These are phyloP conservation scores for Tanacetum coccineum DNA, from an alignment of 129 eudicot species.

Conservation along the genomic window DNA sequence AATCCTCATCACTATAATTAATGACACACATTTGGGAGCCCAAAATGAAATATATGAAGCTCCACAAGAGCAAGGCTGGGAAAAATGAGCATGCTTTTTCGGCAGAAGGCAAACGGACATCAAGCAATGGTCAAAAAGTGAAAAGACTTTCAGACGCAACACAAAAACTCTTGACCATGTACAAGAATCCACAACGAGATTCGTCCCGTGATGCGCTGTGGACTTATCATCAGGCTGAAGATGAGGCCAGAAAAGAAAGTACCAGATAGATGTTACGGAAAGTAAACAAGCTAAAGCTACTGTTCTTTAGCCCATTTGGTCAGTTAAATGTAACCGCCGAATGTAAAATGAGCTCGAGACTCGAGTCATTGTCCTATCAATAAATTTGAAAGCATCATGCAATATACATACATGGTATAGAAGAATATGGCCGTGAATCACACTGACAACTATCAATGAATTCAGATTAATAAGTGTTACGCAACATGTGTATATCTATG, in stretches of 20 bases:
- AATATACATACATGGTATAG: not conserved
- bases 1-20: not conserved
- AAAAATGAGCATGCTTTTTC: constrained; percentile 10
- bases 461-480: not conserved
- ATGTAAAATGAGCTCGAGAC: not conserved
- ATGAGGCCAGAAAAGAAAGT: constrained; percentile 10
- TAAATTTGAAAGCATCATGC: not conserved
- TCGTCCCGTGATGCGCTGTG: constrained; percentile 21
- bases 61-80: constrained; percentile 16
- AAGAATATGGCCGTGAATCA: not conserved
- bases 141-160: constrained; percentile 24
- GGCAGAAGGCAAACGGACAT: not conserved
- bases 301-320: not conserved
- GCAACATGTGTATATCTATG: not conserved
- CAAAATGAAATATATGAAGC: constrained; percentile 27
- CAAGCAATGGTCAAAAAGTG: constrained; percentile 20
- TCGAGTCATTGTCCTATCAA: constrained; percentile 7
- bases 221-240: not conserved
- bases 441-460: too few relatives aligned
- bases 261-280: not conserved
- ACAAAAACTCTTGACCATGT: constrained; percentile 16
- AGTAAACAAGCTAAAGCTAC: not conserved
- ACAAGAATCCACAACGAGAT: constrained; percentile 23
- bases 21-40: not conserved
- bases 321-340: not conserved